Percentiles rank a stretch among this genome's conserved stretches.
Evolutionary conservation across 176 grass and related monocot species (phyloP).

Genomic region (Oryza coarctata): DNA sequence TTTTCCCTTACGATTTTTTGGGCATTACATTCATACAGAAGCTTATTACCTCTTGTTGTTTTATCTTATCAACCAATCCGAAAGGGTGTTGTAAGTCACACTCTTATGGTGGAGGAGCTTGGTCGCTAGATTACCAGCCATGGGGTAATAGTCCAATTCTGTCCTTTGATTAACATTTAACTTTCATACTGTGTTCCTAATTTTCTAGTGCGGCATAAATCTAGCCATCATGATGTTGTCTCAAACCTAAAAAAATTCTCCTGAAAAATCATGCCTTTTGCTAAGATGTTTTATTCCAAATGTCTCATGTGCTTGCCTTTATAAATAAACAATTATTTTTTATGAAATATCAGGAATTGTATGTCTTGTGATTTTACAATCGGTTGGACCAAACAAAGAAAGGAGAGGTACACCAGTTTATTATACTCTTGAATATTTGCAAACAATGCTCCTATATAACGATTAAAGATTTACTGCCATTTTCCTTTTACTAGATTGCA

Average conservation of each 20-base stretch:
- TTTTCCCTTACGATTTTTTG: not conserved
- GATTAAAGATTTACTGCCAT: slow-evolving; percentile 9
- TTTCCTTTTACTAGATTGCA: slow-evolving; percentile 67
- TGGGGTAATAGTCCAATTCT: slow-evolving; percentile 49
- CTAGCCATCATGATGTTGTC: slow-evolving; percentile 1
- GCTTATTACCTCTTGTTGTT: slow-evolving; percentile 31
- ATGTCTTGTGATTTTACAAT: slow-evolving; percentile 77
- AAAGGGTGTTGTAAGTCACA: slow-evolving; percentile 66
- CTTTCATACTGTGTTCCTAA: slow-evolving; percentile 1
- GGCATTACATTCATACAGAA: not conserved
- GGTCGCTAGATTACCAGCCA: slow-evolving; percentile 51
- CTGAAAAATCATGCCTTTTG: not conserved
- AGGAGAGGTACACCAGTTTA: slow-evolving; percentile 97
- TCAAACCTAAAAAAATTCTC: not conserved
- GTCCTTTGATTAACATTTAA: slow-evolving; percentile 9
- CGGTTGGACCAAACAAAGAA: slow-evolving; percentile 78
- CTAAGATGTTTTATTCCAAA: not conserved
- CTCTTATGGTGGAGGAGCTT: slow-evolving; percentile 71
- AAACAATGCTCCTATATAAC: slow-evolving; percentile 9
- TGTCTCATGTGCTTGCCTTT: slow-evolving; percentile 6
- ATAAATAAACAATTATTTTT: slow-evolving; percentile 34
- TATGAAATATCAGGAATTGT: slow-evolving; percentile 51
- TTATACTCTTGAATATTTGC: slow-evolving; percentile 17
- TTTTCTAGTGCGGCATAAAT: not conserved
- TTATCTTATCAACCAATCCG: slow-evolving; percentile 77